Evolutionary conservation across 352 stramenopile species (phyloP).

Genomic region (Phytopythium kandeliae): DNA sequence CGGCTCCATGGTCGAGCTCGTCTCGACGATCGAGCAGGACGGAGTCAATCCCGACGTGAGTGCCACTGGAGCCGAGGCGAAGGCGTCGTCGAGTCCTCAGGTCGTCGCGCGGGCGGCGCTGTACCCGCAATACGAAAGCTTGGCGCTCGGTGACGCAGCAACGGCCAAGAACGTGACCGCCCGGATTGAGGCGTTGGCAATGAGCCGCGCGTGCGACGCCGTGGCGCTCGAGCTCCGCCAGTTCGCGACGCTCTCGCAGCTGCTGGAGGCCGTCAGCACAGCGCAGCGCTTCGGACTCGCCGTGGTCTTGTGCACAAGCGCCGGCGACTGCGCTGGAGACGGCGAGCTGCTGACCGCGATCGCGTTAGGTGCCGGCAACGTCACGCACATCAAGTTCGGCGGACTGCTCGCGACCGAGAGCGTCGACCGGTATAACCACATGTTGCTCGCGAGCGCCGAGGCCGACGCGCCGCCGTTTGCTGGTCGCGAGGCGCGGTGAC

Average conservation of each 20-base stretch:
- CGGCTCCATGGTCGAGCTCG: slow-evolving; percentile 41
- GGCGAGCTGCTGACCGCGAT: slow-evolving; percentile 39
- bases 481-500: slow-evolving; percentile 19
- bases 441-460: slow-evolving; percentile 39
- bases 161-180: slow-evolving; percentile 39
- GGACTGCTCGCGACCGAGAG: slow-evolving; percentile 35
- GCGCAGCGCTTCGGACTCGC: slow-evolving; percentile 45
- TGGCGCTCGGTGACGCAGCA: slow-evolving; percentile 37
- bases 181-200: slow-evolving; percentile 28
- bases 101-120: background rate
- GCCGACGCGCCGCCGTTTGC: slow-evolving; percentile 41
- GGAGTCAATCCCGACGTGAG: background rate
- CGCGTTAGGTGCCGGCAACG: slow-evolving; percentile 32
- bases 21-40: slow-evolving; percentile 40
- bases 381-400: slow-evolving; percentile 72
- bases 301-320: slow-evolving; percentile 40
- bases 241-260: slow-evolving; percentile 43
- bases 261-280: slow-evolving; percentile 35
- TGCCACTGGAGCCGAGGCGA: background rate
- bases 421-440: slow-evolving; percentile 51
- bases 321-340: slow-evolving; percentile 18
- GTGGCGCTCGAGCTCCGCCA: slow-evolving; percentile 45
- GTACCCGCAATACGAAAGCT: slow-evolving; percentile 8
- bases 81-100: background rate
- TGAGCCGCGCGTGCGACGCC: slow-evolving; percentile 59